phyloP scores from a whole-genome alignment of 192 early-diverging fungal genomes.

The Gigaspora rosea region DNA sequence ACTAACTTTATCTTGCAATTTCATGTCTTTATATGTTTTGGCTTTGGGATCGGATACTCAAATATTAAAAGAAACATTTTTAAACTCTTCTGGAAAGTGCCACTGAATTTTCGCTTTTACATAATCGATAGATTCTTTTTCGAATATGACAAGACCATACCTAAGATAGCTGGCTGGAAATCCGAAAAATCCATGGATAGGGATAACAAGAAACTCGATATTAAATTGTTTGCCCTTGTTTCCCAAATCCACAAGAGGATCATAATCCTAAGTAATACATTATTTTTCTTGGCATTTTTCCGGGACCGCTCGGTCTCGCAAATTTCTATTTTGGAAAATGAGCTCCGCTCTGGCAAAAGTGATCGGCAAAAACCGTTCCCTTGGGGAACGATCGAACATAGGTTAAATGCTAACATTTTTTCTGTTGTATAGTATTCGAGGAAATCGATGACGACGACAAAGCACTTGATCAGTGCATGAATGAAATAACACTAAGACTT shows the following conservation, averaged over 20 bases:
- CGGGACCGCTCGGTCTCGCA: too few relatives aligned
- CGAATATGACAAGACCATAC: constrained; percentile 14
- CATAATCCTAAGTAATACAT: constrained; percentile 13
- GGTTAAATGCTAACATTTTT: too few relatives aligned
- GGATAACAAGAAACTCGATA: constrained; percentile 24
- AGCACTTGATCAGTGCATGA: too few relatives aligned
- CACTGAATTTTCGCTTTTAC: constrained; percentile 20
- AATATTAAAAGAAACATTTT: constrained; percentile 24
- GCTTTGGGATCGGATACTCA: constrained; percentile 4
- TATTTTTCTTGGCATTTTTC: too few relatives aligned
- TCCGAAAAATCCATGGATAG: constrained; percentile 16
- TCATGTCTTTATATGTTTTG: constrained; percentile 26
- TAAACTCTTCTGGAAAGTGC: constrained; percentile 20
- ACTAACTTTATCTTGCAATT: constrained; percentile 22
- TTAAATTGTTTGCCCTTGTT: constrained; percentile 14
- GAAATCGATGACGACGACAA: too few relatives aligned
- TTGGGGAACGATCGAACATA: too few relatives aligned
- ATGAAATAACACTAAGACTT: too few relatives aligned
- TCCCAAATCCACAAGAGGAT: not conserved
- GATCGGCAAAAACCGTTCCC: too few relatives aligned
- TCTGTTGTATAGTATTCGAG: too few relatives aligned
- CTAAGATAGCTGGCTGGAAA: constrained; percentile 12
- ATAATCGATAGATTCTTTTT: constrained; percentile 27
- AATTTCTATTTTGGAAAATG: too few relatives aligned
- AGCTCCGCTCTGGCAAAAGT: too few relatives aligned